Base-by-base conservation (phyloP, 169 alveolate species). In the Cyclospora cayetanensis region DNA sequence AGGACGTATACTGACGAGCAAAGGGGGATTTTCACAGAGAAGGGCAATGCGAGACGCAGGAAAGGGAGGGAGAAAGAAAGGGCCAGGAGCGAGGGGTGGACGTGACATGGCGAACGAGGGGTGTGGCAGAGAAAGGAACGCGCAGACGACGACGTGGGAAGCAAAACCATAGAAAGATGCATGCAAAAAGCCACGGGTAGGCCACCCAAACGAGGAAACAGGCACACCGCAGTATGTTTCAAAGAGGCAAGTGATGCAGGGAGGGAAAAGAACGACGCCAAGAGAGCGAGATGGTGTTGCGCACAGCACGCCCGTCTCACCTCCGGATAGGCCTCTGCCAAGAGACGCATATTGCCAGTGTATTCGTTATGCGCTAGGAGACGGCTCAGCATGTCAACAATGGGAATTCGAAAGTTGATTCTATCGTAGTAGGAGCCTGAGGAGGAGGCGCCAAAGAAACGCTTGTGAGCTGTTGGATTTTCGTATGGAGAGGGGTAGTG, bases 381-480 rank as follows among this genome's bases (percentile, higher is more conserved):
- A 31, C 77, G 76, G 52, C 77, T 63, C 29, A 68, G 53, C 70
- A 85, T 76, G 52, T 85, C 92, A 3, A 85, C 85, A 41, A 85
- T 85, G 20, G 92, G 92, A 22, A 85, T 85, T 0, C 92, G 66
- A 52, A 85, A 85, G 72, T 43, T 85, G 7, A 85, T 85, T 29
- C 92, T 29, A 74, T 85, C 92, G 85, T 85, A 85, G 53, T 85
- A 85, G n/a, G 92, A 85, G 37, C 92, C 92, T 85, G 42, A 34
- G 41, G 52, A 0, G 63, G 63, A n/a, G n/a, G n/a, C n/a, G n/a
- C n/a, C n/a, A n/a, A n/a, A n/a, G n/a, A n/a, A n/a, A n/a, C n/a
- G n/a, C n/a, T n/a, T n/a, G n/a, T n/a, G n/a, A n/a, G n/a, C n/a
- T n/a, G n/a, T n/a, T n/a, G n/a, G n/a, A n/a, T n/a, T n/a, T n/a